A percentile compares a stretch with the other conserved stretches of the same genome.
phyloP scores from a whole-genome alignment of 1,284 basidiomycete genomes.

The Tilletia indica region DNA sequence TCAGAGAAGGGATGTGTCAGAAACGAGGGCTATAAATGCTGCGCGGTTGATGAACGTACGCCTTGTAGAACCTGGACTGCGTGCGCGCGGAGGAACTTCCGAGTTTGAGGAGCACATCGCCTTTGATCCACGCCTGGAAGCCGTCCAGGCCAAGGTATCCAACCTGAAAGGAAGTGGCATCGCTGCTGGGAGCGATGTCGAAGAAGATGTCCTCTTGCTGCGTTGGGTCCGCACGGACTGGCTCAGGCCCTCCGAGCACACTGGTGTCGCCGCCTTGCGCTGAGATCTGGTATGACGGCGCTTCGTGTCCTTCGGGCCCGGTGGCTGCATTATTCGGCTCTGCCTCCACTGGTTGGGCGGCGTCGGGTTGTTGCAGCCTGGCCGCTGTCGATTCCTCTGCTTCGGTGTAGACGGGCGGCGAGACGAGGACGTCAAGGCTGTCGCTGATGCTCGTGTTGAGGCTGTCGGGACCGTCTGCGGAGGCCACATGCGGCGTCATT shows the following conservation, averaged over 20 bases:
- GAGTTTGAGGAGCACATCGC: conserved; percentile 52
- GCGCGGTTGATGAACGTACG: not conserved
- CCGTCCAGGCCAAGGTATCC: conserved; percentile 51
- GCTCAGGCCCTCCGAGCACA: not conserved
- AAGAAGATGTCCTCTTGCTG: conserved; percentile 34
- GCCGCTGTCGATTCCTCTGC: not conserved
- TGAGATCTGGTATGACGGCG: conserved; percentile 1
- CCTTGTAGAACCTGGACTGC: conserved; percentile 3
- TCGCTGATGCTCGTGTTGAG: not conserved
- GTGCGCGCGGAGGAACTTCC: conserved; percentile 2
- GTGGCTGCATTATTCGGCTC: not conserved
- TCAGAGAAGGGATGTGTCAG: not conserved
- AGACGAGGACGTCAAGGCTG: not conserved
- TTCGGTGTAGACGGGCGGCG: conserved; percentile 9
- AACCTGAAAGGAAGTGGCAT: conserved; percentile 51
- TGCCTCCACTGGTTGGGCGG: not conserved
- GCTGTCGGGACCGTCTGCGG: too few relatives aligned
- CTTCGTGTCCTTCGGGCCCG: not conserved
- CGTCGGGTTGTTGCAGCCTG: too few relatives aligned
- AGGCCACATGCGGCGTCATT: too few relatives aligned
- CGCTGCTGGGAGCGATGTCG: conserved; percentile 46
- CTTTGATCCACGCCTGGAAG: conserved; percentile 45
- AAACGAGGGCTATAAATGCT: not conserved
- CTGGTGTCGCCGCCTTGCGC: conserved; percentile 3
- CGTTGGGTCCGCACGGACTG: not conserved